A percentile compares a stretch with the other conserved stretches of the same genome.
These are phyloP conservation scores for Trichoderma parareesei DNA, from an alignment of 495 filamentous ascomycete species.

Conservation along the genomic window DNA sequence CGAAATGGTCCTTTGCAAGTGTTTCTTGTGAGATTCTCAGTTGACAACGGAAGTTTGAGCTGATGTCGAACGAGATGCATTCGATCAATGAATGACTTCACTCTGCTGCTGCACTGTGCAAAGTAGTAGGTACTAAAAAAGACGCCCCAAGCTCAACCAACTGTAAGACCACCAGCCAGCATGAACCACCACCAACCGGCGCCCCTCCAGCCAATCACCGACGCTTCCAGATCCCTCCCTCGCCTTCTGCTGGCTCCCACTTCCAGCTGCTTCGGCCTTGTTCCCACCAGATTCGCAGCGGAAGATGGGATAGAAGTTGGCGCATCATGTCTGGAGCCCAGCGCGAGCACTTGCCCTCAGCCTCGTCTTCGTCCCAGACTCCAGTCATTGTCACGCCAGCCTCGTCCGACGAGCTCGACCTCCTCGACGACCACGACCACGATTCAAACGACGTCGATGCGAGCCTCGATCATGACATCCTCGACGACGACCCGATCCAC, in stretches of 20 bases:
- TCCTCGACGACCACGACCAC: slow-evolving; percentile 33
- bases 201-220: slow-evolving; percentile 6
- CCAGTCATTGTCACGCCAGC: slow-evolving; percentile 18
- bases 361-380: slow-evolving; percentile 24
- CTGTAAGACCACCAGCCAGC: not conserved
- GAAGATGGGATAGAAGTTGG: slow-evolving; percentile 9
- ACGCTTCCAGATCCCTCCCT: not conserved
- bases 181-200: not conserved
- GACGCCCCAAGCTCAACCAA: not conserved
- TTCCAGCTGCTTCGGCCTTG: not conserved
- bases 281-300: not conserved
- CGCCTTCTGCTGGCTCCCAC: not conserved
- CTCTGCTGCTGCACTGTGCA: not conserved
- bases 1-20: not conserved
- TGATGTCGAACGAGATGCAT: no score
- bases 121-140: not conserved
- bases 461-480: slow-evolving; percentile 12
- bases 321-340: slow-evolving; percentile 8
- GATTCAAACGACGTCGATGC: not conserved
- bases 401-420: slow-evolving; percentile 34
- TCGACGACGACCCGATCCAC: slow-evolving; percentile 42
- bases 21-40: no score
- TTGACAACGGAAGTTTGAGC: no score
- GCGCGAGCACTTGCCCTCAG: slow-evolving; percentile 6
- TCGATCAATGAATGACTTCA: no score